Conservation (phyloP, 495 filamentous ascomycete genomes). For the Aspergillus haitiensis region DNA sequence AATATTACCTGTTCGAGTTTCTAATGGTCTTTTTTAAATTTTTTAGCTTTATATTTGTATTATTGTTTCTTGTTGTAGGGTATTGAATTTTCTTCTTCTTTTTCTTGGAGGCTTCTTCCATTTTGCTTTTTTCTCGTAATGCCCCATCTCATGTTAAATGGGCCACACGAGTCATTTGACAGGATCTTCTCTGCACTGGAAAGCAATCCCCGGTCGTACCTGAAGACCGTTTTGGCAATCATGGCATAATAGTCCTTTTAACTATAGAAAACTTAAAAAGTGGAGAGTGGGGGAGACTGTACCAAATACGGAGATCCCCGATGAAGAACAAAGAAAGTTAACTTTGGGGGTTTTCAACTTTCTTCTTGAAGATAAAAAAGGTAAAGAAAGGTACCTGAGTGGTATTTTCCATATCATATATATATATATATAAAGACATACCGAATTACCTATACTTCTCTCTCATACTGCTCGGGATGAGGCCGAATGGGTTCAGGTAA, state of each 20-base stretch:
- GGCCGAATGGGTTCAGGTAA: no score
- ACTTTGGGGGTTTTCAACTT: neutral
- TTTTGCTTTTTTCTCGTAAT: no score
- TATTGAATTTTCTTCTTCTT: neutral
- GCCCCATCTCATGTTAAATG: no score
- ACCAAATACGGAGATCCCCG: conserved; percentile 28
- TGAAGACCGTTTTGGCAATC: conserved; percentile 3
- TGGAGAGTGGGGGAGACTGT: neutral
- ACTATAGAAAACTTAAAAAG: neutral
- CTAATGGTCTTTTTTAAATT: neutral
- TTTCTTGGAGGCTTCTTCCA: neutral
- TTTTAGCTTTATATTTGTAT: neutral
- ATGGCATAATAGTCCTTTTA: neutral
- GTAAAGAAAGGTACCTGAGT: neutral
- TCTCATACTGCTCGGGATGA: no score
- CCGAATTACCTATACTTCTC: no score
- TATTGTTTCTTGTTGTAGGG: neutral
- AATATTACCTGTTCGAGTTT: no score
- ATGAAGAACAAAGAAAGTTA: conserved; percentile 23
- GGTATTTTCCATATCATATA: neutral
- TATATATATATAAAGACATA: no score
- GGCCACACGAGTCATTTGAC: neutral
- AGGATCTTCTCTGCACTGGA: neutral
- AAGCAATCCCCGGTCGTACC: conserved; percentile 1
- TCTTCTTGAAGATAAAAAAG: neutral